phyloP scores from a whole-genome alignment of 1,284 basidiomycete species.

The Heliocybe sulcata region DNA sequence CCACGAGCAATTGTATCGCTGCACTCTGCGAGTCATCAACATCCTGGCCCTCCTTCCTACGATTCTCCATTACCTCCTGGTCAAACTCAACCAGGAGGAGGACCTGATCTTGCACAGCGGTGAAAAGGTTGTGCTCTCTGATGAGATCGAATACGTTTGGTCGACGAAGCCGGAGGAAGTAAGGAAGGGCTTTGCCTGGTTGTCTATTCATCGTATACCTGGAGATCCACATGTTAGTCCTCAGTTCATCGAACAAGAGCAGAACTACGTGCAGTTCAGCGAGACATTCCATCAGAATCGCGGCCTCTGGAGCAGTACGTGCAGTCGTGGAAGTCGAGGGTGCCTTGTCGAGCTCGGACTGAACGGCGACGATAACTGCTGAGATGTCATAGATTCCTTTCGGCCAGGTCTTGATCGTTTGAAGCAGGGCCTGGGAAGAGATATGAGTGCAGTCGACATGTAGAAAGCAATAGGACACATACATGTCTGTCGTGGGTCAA shows the following conservation, averaged over 20 bases:
- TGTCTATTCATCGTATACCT: slow-evolving; percentile 85
- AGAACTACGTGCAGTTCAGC: slow-evolving; percentile 69
- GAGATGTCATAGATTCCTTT: slow-evolving; percentile 84
- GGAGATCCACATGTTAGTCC: neutral
- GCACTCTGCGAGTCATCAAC: slow-evolving; percentile 40
- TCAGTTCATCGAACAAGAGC: neutral
- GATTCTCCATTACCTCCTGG: slow-evolving; percentile 71
- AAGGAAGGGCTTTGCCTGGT: slow-evolving; percentile 90
- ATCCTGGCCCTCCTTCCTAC: slow-evolving; percentile 33
- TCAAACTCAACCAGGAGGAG: slow-evolving; percentile 92
- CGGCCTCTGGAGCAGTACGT: slow-evolving; percentile 29
- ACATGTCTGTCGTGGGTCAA: slow-evolving; percentile 74
- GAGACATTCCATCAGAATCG: slow-evolving; percentile 83
- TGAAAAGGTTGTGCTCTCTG: slow-evolving; percentile 90
- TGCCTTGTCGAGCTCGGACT: slow-evolving; percentile 69
- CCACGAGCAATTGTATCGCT: slow-evolving; percentile 85
- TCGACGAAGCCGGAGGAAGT: slow-evolving; percentile 78
- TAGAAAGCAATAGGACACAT: slow-evolving; percentile 14
- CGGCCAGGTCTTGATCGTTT: slow-evolving; percentile 87
- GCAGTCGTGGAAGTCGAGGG: slow-evolving; percentile 37
- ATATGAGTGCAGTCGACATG: neutral
- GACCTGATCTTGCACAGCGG: slow-evolving; percentile 91
- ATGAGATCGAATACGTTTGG: slow-evolving; percentile 95
- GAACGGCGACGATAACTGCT: slow-evolving; percentile 84
- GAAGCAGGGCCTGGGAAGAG: slow-evolving; percentile 53